These are phyloP conservation scores for Mayamaea pseudoterrestris DNA, from an alignment of 108 stramenopile genomes.

Conservation along the genomic window DNA sequence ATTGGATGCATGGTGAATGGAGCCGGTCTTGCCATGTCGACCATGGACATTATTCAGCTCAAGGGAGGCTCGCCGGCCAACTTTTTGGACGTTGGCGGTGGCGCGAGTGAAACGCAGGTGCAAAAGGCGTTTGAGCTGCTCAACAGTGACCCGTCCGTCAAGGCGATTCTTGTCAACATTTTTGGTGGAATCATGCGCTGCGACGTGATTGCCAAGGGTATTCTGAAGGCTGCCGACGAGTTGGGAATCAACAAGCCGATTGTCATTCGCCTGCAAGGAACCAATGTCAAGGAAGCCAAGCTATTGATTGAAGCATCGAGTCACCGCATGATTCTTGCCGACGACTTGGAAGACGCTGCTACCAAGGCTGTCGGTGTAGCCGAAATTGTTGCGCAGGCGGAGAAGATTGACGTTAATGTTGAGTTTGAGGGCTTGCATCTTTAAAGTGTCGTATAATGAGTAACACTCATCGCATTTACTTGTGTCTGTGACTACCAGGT, in stretches of 20 bases:
- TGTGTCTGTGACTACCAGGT: no score
- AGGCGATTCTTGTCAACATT: conserved; percentile 91
- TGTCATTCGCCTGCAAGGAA: conserved; percentile 87
- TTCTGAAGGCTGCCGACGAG: conserved; percentile 74
- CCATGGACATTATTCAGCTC: conserved; percentile 93
- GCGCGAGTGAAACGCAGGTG: conserved; percentile 65
- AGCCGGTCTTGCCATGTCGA: conserved; percentile 92
- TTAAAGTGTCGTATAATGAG: not conserved
- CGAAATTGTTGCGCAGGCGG: conserved; percentile 58
- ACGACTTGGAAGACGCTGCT: conserved; percentile 91
- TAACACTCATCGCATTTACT: no score
- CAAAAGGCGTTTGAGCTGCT: conserved; percentile 72
- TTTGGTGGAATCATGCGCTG: conserved; percentile 97
- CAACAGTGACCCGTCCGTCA: conserved; percentile 52
- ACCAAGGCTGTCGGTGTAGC: conserved; percentile 80
- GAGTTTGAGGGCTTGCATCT: conserved; percentile 60
- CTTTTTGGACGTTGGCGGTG: conserved; percentile 93
- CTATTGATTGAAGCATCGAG: conserved; percentile 65
- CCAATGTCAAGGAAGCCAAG: conserved; percentile 85
- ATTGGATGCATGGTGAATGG: conserved; percentile 99
- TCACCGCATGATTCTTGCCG: conserved; percentile 37
- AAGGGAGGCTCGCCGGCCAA: conserved; percentile 91
- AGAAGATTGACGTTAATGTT: conserved; percentile 54
- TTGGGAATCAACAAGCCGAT: conserved; percentile 79
- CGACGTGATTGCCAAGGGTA: conserved; percentile 87